Conservation (phyloP, 2,329 filamentous ascomycete genomes). For the Colletotrichum paranaense region DNA sequence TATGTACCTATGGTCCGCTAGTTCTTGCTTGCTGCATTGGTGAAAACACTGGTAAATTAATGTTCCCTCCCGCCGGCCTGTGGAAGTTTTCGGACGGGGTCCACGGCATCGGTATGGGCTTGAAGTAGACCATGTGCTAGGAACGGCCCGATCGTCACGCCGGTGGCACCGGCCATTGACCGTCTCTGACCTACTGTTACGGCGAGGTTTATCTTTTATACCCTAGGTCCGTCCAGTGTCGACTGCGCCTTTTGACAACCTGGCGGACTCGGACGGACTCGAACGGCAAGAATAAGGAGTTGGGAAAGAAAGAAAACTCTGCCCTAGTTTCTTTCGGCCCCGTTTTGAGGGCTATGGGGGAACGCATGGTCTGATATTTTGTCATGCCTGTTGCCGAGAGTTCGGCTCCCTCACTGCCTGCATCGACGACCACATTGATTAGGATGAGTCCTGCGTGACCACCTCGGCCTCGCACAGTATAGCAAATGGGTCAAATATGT, state of each 20-base stretch:
- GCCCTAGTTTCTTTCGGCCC: neutral
- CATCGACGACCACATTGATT: neutral
- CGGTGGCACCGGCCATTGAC: neutral
- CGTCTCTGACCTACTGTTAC: neutral
- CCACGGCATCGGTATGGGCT: neutral
- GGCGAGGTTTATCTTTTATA: neutral
- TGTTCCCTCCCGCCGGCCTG: neutral
- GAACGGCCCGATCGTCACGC: conserved; percentile 14
- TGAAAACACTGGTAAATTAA: neutral
- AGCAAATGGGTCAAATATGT: neutral
- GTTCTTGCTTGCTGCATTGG: neutral
- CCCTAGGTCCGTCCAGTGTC: neutral
- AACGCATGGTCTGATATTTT: neutral
- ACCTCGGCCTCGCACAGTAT: neutral
- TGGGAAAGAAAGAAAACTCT: neutral
- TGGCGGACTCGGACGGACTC: neutral
- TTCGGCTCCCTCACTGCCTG: conserved; percentile 5
- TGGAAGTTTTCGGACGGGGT: neutral
- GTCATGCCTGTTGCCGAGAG: conserved; percentile 9
- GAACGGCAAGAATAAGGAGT: neutral
- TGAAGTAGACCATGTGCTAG: neutral
- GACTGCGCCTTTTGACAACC: neutral
- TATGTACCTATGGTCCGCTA: neutral
- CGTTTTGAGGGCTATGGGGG: neutral
- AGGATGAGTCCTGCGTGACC: neutral